Evolutionary conservation across 768 basidiomycete genomes (phyloP).

Genomic region (Boletus reticulatus): DNA sequence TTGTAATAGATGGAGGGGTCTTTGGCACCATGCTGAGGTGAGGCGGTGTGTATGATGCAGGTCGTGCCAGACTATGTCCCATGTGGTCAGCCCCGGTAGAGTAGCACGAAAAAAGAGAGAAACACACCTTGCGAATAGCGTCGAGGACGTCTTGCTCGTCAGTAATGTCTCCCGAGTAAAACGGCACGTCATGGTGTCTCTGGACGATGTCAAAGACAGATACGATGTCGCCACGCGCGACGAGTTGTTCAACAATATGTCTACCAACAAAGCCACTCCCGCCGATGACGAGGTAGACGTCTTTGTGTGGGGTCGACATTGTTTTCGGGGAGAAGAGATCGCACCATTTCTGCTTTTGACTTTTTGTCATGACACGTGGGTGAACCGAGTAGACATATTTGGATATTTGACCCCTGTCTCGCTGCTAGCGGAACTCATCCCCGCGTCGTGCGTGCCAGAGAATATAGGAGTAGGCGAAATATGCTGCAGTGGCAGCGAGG

Average conservation of each 20-base stretch:
- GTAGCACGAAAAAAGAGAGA: background rate
- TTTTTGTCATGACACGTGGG: slow-evolving; percentile 11
- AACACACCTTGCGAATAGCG: slow-evolving; percentile 69
- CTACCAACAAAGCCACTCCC: slow-evolving; percentile 91
- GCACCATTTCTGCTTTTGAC: slow-evolving; percentile 1
- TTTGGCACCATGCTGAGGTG: slow-evolving; percentile 67
- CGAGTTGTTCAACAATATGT: slow-evolving; percentile 84
- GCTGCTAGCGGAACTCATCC: too few relatives aligned
- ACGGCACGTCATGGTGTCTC: slow-evolving; percentile 81
- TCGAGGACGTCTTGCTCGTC: slow-evolving; percentile 67
- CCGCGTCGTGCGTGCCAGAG: too few relatives aligned
- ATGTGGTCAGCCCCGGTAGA: background rate
- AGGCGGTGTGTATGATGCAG: slow-evolving; percentile 95
- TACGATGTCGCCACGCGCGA: slow-evolving; percentile 76
- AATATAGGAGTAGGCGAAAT: too few relatives aligned
- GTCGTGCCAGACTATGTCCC: slow-evolving; percentile 68
- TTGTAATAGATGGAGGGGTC: slow-evolving; percentile 77
- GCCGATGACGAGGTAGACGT: slow-evolving; percentile 89
- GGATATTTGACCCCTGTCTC: slow-evolving; percentile 9
- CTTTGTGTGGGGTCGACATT: slow-evolving; percentile 37
- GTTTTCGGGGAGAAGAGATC: background rate
- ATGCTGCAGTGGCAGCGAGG: too few relatives aligned
- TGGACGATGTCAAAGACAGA: slow-evolving; percentile 92
- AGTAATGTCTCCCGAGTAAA: slow-evolving; percentile 88
- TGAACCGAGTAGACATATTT: background rate